Conservation (phyloP, 208 protist species). For the Crithidia thermophila region DNA sequence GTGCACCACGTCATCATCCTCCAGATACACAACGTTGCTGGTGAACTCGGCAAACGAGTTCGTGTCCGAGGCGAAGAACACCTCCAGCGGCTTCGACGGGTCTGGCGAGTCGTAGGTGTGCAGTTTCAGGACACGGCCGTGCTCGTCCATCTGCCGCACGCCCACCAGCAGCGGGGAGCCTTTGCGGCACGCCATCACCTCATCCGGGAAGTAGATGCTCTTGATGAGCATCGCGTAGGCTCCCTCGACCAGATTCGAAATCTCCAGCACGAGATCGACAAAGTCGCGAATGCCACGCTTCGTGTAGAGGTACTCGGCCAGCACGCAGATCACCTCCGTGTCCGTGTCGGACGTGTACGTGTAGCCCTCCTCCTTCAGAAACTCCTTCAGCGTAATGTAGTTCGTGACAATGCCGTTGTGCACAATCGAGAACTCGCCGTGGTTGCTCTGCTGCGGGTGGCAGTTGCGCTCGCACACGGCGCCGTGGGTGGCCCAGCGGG, state of each 20-base stretch:
- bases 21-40: conserved; percentile 92
- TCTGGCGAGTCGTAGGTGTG: conserved; percentile 27
- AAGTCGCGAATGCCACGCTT: conserved; percentile 57
- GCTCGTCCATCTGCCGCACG: conserved; percentile 37
- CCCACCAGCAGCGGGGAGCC: conserved; percentile 95
- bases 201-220: conserved; percentile 85
- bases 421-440: conserved; percentile 84
- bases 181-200: conserved; percentile 89
- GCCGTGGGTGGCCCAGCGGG: conserved; percentile 98
- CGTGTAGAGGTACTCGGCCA: conserved; percentile 86
- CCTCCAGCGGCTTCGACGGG: conserved; percentile 40
- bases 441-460: conserved; percentile 91
- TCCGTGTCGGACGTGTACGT: conserved; percentile 92
- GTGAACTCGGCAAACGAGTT: conserved; percentile 95
- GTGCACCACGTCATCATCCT: conserved; percentile 95
- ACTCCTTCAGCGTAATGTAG: conserved; percentile 79
- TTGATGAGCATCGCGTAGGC: conserved; percentile 92
- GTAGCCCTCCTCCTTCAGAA: conserved; percentile 79
- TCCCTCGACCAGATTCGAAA: conserved; percentile 76
- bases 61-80: conserved; percentile 95
- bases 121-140: conserved; percentile 16
- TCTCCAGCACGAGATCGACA: conserved; percentile 46
- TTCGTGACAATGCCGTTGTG: conserved; percentile 98
- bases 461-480: conserved; percentile 92
- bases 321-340: conserved; percentile 94